phyloP scores from a whole-genome alignment of 1,284 basidiomycete genomes.

The Irpex lacteus region DNA sequence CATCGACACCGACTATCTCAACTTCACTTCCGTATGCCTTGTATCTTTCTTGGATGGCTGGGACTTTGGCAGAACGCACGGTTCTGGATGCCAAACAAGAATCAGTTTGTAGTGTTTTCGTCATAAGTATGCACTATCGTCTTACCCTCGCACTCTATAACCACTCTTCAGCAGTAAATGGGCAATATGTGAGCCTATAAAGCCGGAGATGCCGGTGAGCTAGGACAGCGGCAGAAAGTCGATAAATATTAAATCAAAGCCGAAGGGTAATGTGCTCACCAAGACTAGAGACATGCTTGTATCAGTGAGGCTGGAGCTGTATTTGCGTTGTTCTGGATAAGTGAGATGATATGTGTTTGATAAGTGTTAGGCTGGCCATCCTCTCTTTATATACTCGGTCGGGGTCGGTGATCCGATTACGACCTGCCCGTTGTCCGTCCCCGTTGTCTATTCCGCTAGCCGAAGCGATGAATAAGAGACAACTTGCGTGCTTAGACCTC shows the following conservation, averaged over 20 bases:
- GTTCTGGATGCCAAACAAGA: not conserved
- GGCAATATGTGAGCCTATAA: conserved; percentile 25
- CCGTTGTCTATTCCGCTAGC: no score
- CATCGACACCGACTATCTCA: conserved; percentile 20
- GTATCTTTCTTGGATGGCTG: conserved; percentile 12
- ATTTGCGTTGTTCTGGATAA: not conserved
- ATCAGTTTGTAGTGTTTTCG: not conserved
- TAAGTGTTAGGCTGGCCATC: no score
- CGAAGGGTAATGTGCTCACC: not conserved
- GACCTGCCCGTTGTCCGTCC: no score
- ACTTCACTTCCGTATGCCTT: conserved; percentile 17
- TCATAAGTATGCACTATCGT: not conserved
- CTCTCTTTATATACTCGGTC: no score
- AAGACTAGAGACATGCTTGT: not conserved
- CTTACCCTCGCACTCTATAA: conserved; percentile 26
- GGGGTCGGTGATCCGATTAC: no score
- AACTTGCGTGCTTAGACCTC: no score
- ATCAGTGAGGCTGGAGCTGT: no score
- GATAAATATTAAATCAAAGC: not conserved
- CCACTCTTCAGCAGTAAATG: conserved; percentile 24
- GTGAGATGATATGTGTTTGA: not conserved
- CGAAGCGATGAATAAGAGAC: no score
- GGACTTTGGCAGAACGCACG: conserved; percentile 16
- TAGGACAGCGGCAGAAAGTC: conserved; percentile 3
- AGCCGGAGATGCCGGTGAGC: conserved; percentile 29